phyloP scores from a whole-genome alignment of 371 early-diverging fungal genomes.

The Mucor sp. region DNA sequence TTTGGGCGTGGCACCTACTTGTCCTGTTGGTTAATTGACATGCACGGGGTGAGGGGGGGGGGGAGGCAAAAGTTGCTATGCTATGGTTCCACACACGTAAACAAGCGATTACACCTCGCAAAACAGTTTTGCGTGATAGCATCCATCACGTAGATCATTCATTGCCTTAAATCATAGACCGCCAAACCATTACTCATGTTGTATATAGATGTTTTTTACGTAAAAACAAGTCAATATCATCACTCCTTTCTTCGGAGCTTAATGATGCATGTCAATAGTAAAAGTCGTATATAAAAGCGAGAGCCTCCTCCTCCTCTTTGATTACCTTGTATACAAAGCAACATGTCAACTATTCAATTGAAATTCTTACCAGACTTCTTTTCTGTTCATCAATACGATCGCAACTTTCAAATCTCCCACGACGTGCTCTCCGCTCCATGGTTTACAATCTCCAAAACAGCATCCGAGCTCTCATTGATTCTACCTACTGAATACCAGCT shows the following conservation, averaged over 20 bases:
- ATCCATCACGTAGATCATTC: no score
- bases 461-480: conserved; percentile 59
- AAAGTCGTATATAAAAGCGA: not conserved
- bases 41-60: no score
- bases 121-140: no score
- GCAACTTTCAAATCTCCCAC: conserved; percentile 9
- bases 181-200: not conserved
- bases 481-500: conserved; percentile 38
- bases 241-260: not conserved
- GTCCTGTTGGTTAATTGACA: no score
- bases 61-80: no score
- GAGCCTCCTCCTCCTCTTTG: not conserved
- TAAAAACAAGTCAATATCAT: not conserved
- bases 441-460: conserved; percentile 61
- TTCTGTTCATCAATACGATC: conserved; percentile 37
- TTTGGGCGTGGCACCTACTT: no score
- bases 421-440: conserved; percentile 36
- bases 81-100: no score
- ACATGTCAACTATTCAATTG: conserved; percentile 25
- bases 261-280: not conserved
- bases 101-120: no score
- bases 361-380: conserved; percentile 39
- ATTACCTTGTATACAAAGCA: not conserved
- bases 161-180: no score
- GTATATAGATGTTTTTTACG: not conserved